phyloP scores from a whole-genome alignment of 768 basidiomycete species.

The Russula olivacea region DNA sequence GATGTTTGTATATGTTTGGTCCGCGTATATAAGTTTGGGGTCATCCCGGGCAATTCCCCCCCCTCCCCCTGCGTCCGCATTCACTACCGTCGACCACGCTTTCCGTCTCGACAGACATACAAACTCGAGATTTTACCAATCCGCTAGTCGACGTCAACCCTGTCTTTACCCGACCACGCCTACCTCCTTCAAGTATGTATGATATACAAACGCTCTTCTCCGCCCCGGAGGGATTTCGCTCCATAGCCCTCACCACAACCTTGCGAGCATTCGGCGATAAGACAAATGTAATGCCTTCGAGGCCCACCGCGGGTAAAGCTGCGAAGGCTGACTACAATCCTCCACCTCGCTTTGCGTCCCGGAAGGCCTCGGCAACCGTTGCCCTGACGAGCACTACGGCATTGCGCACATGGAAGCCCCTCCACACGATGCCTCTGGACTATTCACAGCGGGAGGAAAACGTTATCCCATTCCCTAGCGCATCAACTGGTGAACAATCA shows the following conservation, averaged over 20 bases:
- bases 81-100: slow-evolving; percentile 5
- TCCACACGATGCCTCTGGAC: not conserved
- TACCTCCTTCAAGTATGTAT: slow-evolving; percentile 11
- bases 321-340: not conserved
- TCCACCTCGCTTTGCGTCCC: slow-evolving; percentile 16
- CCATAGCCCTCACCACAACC: slow-evolving; percentile 11
- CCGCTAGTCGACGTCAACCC: slow-evolving; percentile 13
- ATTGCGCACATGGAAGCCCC: slow-evolving; percentile 12
- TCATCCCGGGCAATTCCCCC: not conserved
- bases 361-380: slow-evolving; percentile 21
- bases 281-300: slow-evolving; percentile 14
- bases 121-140: not conserved
- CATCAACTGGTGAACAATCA: not conserved
- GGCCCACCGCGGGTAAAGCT: not conserved
- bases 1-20: slow-evolving; percentile 19
- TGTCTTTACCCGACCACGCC: slow-evolving; percentile 10
- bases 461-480: slow-evolving; percentile 10
- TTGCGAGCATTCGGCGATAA: slow-evolving; percentile 20
- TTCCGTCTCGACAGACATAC: not conserved
- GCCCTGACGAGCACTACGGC: slow-evolving; percentile 21
- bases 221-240: slow-evolving; percentile 13
- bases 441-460: slow-evolving; percentile 8
- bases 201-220: slow-evolving; percentile 16
- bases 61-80: slow-evolving; percentile 1
- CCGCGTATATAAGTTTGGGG: slow-evolving; percentile 10